These are phyloP conservation scores for Globisporangium paddicum DNA, from an alignment of 352 stramenopile genomes.

Conservation along the genomic window DNA sequence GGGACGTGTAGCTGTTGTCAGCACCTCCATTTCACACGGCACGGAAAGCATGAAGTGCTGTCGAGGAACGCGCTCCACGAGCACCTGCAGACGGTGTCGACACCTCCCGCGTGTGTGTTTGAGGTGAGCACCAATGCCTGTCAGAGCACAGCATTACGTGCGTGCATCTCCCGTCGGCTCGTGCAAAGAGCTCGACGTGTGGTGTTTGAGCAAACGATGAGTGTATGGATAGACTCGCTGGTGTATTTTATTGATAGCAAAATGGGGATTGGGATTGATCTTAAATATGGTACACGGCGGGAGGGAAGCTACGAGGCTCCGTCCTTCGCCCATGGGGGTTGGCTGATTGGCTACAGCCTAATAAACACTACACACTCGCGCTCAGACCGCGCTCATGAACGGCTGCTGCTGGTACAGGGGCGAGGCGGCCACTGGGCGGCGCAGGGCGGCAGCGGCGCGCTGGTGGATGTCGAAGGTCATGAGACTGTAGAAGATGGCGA, in stretches of 20 bases:
- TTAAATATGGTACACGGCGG: background rate
- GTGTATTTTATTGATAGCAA: background rate
- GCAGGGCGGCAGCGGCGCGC: constrained; percentile 7
- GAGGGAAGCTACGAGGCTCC: background rate
- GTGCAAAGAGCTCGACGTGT: background rate
- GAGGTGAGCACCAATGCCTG: background rate
- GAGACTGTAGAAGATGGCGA: constrained; percentile 75
- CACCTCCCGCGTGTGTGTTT: background rate
- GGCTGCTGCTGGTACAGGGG: constrained; percentile 18
- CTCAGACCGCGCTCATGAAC: constrained; percentile 32
- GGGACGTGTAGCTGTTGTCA: background rate
- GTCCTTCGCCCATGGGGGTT: background rate
- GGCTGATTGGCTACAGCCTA: background rate
- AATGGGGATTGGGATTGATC: background rate
- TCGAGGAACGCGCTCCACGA: background rate
- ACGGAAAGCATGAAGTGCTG: no score
- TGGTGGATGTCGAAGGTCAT: constrained; percentile 64
- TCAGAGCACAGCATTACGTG: background rate
- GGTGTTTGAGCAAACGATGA: background rate
- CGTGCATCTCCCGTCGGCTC: background rate
- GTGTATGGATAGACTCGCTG: background rate
- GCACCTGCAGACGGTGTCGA: background rate
- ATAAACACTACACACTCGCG: background rate
- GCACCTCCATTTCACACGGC: background rate
- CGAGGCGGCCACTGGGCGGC: constrained; percentile 8